Evolutionary conservation across 108 stramenopile species (phyloP), one percentile per base, ranked within the genome.

Genomic region (Skeletonema costatum): DNA sequence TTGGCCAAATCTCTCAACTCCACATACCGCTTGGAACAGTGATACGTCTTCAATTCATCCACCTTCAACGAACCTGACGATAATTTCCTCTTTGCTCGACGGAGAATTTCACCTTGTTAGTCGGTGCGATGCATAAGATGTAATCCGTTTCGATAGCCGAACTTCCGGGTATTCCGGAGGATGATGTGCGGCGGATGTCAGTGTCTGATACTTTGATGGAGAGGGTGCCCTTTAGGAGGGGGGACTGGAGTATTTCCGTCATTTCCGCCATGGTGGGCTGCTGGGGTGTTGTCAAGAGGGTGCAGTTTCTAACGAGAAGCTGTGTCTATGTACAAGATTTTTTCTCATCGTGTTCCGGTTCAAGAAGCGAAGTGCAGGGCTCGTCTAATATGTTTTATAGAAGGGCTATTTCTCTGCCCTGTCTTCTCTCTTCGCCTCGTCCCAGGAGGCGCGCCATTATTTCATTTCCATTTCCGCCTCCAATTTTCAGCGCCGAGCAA

Each of bases 91-190:
- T 31, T 17, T 71, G 4, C 2, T 2, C 29, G 14, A 5, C 32
- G 35, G 29, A n/a, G 19, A 59, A 36, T 25, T 39, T 59, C 35
- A 71, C 70, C 32, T 60, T n/a, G 30, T 38, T 29, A 3, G 14
- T 31, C n/a, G 35, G 38, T 25, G 19, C 17, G 5, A 76, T 48
- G 25, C 59, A 19, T 12, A 76, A 36, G 30, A 76, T 76, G 21
- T 76, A 76, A 68, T 76, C 75, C 10, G 75, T 68, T 33, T 76
- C 75, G 29, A 76, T 68, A 31, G 73, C 44, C 4, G 44, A 13
- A 64, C n/a, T 38, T 21, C 33, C 41, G 32, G 38, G 5, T 46
- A 62, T 38, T 44, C 21, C 9, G 63, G 48, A 63, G 10, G 50
- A 32, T 5, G 33, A 32, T 13, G 33, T 17, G n/a, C 77, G 77